Base-by-base conservation (phyloP, 768 basidiomycete genomes). In the Tricholoma bakamatsutake region DNA sequence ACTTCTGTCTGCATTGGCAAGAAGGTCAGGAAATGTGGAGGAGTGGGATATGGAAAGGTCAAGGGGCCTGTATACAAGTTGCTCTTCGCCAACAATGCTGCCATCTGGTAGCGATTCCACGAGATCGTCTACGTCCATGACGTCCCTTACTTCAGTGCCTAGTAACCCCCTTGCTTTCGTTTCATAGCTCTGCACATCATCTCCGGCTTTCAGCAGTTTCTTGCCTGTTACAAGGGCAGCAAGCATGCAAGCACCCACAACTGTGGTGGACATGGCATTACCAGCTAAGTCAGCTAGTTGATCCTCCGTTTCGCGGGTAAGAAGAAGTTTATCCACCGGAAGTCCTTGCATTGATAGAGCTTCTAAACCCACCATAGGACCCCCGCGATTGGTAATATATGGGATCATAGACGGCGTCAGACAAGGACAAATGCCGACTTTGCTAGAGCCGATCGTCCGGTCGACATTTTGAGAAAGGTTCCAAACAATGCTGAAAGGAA, bases 391-490 rank as follows among this genome's bases (percentile, higher is more conserved):
- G 45, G 95, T 93, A 67, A 96, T 87, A 63, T 93, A 98, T 0
- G 95, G 91, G 59, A 97, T 97, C 93, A 96, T 97, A 28, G 90
- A 87, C 1, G 95, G 95, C 0, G 95, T 98, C 15, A 98, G 81
- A 70, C 95, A 98, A 0, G 90, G 90, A 61, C 88, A 91, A 54
- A 97, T 90, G 18, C 94, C 95, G 10, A 85, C 73, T 68, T 85
- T 87, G 61, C 78, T 81, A 0, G 89, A 87, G 6, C 90, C 89
- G 45, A 87, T 93, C 27, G 88, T 88, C 12, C 95, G 83, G 69
- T 98, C 95, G 21, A 97, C 95, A 62, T 98, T 98, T 71, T 98
- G 95, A 2, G 92, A 94, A 5, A 98, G 78, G 69, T 98, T 98
- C 94, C 94, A 97, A 1, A 98, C 90, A 70, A 85, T 80, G 2